Evolutionary conservation across 345 rosid genomes (phyloP).

Genomic region (Citrus maxima): DNA sequence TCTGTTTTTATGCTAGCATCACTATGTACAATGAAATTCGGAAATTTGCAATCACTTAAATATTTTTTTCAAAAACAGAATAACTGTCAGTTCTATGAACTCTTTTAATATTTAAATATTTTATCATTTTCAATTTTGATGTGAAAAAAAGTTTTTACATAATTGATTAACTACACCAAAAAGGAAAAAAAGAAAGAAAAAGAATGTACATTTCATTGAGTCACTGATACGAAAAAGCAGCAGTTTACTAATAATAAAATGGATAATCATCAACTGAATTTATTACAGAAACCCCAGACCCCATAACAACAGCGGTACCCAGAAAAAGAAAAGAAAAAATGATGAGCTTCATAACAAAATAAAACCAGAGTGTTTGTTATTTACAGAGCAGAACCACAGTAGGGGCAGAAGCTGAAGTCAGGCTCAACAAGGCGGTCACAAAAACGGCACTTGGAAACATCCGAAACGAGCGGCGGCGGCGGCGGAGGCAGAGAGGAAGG

Average conservation of each 20-base stretch:
- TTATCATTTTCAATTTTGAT: neutral
- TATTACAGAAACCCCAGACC: too few species aligned
- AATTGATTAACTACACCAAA: neutral
- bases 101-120: too few species aligned
- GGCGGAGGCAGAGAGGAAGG: conserved; percentile 27
- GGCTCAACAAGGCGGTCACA: conserved; percentile 58
- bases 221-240: neutral
- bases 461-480: conserved; percentile 8
- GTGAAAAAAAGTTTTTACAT: neutral
- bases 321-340: too few species aligned
- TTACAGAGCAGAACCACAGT: conserved; percentile 64
- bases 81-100: too few species aligned
- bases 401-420: conserved; percentile 81
- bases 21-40: neutral
- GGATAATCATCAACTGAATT: neutral
- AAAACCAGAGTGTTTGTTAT: too few species aligned
- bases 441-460: conserved; percentile 47
- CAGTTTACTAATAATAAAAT: neutral
- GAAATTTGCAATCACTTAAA: neutral
- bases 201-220: too few species aligned
- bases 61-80: neutral
- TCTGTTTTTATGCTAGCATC: neutral
- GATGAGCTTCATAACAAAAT: too few species aligned
- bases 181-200: too few species aligned
- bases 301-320: too few species aligned